Conservation (phyloP, 768 basidiomycete species). For the Tricholoma flavovirens region DNA sequence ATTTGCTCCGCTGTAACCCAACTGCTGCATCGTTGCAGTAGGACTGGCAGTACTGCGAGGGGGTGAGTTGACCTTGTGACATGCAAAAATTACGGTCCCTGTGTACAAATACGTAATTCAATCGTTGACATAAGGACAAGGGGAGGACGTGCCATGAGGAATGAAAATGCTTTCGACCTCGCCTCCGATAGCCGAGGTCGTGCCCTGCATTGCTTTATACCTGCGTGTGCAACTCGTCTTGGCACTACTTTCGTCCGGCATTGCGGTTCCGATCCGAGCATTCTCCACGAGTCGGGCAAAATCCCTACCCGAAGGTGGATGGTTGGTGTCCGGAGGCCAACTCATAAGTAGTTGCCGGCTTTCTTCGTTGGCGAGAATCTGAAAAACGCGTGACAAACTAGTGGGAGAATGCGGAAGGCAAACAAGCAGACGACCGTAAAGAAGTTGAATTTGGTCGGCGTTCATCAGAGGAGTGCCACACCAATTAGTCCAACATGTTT, state of each 20-base stretch:
- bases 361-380: constrained; percentile 63
- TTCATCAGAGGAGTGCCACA: constrained; percentile 71
- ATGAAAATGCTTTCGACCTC: constrained; percentile 86
- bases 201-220: constrained; percentile 67
- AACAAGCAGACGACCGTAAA: constrained; percentile 53
- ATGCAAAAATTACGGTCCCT: constrained; percentile 70
- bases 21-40: constrained; percentile 38
- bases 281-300: constrained; percentile 61
- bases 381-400: constrained; percentile 63
- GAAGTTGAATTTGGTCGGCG: constrained; percentile 49
- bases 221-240: constrained; percentile 85
- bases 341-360: constrained; percentile 57
- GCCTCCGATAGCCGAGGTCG: constrained; percentile 50
- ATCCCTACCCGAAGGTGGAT: constrained; percentile 38
- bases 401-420: constrained; percentile 39
- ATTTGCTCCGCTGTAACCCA: constrained; percentile 34
- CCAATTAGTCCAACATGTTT: constrained; percentile 83
- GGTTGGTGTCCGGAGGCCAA: constrained; percentile 68
- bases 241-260: constrained; percentile 54
- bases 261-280: constrained; percentile 53
- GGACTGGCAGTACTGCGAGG: constrained; percentile 35
- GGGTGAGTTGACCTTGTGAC: constrained; percentile 55
- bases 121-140: constrained; percentile 16
- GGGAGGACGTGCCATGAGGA: constrained; percentile 65
- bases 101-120: constrained; percentile 14